Conservation (phyloP, 2,329 filamentous ascomycete species). For the Tolypocladium nubicola region DNA sequence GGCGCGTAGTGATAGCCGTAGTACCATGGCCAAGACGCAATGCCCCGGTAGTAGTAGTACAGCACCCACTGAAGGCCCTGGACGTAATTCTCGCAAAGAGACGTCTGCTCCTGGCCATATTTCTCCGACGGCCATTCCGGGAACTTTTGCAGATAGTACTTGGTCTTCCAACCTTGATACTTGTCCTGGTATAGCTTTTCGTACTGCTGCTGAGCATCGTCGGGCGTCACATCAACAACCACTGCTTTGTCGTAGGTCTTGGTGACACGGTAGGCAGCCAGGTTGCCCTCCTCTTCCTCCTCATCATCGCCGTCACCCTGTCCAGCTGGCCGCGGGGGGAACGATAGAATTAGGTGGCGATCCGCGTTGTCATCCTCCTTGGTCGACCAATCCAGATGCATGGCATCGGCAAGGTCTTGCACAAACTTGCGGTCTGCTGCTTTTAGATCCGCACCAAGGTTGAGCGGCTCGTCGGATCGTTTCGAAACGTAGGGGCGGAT, state of each 20-base stretch:
- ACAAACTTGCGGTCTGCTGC: conserved; percentile 89
- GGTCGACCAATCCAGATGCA: conserved; percentile 47
- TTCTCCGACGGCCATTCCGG: conserved; percentile 73
- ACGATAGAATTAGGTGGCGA: conserved; percentile 40
- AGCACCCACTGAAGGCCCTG: conserved; percentile 97
- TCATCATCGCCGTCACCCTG: conserved; percentile 44
- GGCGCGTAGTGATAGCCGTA: conserved; percentile 95
- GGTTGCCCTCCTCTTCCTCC: conserved; percentile 64
- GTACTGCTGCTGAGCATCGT: conserved; percentile 69
- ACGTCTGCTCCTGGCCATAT: conserved; percentile 62
- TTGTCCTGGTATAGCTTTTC: conserved; percentile 82
- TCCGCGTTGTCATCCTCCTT: conserved; percentile 45
- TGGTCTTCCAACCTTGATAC: conserved; percentile 87
- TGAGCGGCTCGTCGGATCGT: conserved; percentile 52
- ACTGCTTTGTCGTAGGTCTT: conserved; percentile 86
- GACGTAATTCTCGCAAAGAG: conserved; percentile 90
- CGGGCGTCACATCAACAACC: conserved; percentile 67
- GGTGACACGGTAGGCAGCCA: conserved; percentile 76
- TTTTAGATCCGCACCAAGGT: conserved; percentile 62
- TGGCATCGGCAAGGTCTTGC: conserved; percentile 65
- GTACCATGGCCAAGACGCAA: conserved; percentile 98
- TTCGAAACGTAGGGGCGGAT: conserved; percentile 76
- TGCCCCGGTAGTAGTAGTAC: conserved; percentile 95
- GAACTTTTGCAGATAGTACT: conserved; percentile 87
- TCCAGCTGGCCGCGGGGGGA: conserved; percentile 39